Evolutionary conservation across 2,329 filamentous ascomycete genomes (phyloP).

Genomic region (Botrytis fabae): DNA sequence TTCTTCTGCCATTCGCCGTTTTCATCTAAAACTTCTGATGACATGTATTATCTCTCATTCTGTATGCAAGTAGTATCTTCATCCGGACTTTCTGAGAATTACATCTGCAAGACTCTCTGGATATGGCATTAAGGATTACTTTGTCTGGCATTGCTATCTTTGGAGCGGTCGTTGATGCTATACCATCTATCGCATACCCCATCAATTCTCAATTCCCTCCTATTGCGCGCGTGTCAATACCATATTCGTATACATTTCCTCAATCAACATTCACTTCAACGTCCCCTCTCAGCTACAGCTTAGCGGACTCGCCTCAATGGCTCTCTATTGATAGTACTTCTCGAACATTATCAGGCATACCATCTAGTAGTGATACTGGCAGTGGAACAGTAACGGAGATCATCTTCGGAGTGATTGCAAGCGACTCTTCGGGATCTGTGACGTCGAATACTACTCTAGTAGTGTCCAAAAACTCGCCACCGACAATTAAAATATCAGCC

Average conservation of each 20-base stretch:
- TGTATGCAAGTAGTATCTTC: constrained; percentile 25
- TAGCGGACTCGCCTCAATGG: constrained; percentile 69
- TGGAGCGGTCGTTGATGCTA: constrained; percentile 37
- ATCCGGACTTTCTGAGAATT: constrained; percentile 15
- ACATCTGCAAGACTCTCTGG: constrained; percentile 23
- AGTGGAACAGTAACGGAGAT: constrained; percentile 51
- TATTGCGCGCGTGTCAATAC: constrained; percentile 66
- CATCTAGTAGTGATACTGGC: constrained; percentile 54
- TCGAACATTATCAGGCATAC: constrained; percentile 70
- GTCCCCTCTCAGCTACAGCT: constrained; percentile 62
- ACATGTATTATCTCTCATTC: constrained; percentile 18
- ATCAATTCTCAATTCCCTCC: constrained; percentile 83
- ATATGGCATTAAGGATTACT: constrained; percentile 33
- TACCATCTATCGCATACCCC: constrained; percentile 59
- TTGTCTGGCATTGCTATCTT: constrained; percentile 28
- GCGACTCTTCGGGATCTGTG: constrained; percentile 62
- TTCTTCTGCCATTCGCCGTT: constrained; percentile 21
- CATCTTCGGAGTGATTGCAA: constrained; percentile 66
- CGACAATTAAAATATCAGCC: constrained; percentile 56
- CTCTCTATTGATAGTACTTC: constrained; percentile 66
- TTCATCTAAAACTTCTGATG: constrained; percentile 23
- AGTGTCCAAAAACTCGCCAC: constrained; percentile 59
- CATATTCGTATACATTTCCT: constrained; percentile 72
- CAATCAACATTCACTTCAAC: constrained; percentile 69
- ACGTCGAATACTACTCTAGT: constrained; percentile 69